phyloP scores from a whole-genome alignment of 345 rosid species.

The Citropsis articulata region DNA sequence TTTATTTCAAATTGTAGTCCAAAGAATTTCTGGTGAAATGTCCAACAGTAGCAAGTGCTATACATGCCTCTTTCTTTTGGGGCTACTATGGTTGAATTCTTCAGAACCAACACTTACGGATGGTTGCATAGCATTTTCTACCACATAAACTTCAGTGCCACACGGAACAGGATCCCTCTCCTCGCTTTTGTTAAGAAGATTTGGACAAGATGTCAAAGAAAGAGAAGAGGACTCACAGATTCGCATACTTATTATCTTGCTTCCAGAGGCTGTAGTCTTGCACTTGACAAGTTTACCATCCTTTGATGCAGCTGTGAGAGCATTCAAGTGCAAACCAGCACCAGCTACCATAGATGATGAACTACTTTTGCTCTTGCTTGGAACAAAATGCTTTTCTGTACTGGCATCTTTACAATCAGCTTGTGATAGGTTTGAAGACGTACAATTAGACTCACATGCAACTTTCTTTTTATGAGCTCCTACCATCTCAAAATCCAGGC shows the following conservation, averaged over 20 bases:
- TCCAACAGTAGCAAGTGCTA: neutral
- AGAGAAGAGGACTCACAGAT: conserved; percentile 20
- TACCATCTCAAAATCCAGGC: conserved; percentile 52
- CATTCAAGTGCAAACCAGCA: conserved; percentile 62
- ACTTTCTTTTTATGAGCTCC: conserved; percentile 39
- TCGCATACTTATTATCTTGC: conserved; percentile 22
- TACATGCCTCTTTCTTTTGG: conserved; percentile 42
- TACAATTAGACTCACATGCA: conserved; percentile 23
- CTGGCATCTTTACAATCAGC: conserved; percentile 24
- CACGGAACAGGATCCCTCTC: conserved; percentile 31
- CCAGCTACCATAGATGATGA: conserved; percentile 24
- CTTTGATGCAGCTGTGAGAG: conserved; percentile 33
- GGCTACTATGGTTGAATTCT: conserved; percentile 29
- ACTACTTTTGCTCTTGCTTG: conserved; percentile 17
- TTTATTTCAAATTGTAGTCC: neutral
- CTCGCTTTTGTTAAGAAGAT: conserved; percentile 17
- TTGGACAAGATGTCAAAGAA: conserved; percentile 12
- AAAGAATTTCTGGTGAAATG: neutral
- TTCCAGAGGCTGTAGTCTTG: conserved; percentile 27
- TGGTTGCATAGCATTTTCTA: conserved; percentile 32
- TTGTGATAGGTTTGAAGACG: conserved; percentile 21
- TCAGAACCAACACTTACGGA: conserved; percentile 23
- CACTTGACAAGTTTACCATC: conserved; percentile 22
- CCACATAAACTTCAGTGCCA: conserved; percentile 20
- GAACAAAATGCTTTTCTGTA: conserved; percentile 18